phyloP scores from a whole-genome alignment of 768 basidiomycete species.

The Boletales sp. region DNA sequence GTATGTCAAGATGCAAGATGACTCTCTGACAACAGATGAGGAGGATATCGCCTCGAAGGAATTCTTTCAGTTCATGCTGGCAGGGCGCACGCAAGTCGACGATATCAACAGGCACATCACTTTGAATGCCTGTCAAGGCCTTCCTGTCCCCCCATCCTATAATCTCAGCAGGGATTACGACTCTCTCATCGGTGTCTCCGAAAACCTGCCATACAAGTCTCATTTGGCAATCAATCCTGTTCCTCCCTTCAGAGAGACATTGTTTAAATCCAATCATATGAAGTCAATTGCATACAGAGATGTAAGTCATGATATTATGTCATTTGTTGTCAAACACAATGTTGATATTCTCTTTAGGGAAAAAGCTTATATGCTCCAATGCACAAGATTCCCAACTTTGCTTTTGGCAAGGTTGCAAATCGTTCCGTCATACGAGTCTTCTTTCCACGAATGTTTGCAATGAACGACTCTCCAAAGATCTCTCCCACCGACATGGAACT shows the following conservation, averaged over 20 bases:
- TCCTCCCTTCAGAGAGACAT: no score
- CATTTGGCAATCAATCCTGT: no score
- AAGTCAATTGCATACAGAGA: no score
- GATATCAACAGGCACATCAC: neutral
- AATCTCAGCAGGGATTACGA: no score
- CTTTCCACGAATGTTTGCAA: conserved; percentile 1
- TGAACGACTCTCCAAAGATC: neutral
- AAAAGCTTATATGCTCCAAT: neutral
- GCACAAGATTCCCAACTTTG: neutral
- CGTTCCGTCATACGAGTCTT: neutral
- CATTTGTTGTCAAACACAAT: no score
- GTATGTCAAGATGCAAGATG: neutral
- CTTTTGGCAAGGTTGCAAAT: neutral
- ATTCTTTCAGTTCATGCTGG: neutral
- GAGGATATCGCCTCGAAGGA: neutral
- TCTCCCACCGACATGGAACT: neutral
- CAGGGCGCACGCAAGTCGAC: neutral
- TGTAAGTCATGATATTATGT: no score
- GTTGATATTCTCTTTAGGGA: neutral
- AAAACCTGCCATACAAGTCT: no score
- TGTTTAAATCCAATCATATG: no score
- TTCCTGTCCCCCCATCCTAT: no score
- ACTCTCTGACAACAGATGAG: neutral
- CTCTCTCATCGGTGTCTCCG: no score
- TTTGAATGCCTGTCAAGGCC: neutral